Percentiles rank a stretch among this genome's conserved stretches.
phyloP scores from a whole-genome alignment of 1,284 basidiomycete species.

The Agroathelia rolfsii region DNA sequence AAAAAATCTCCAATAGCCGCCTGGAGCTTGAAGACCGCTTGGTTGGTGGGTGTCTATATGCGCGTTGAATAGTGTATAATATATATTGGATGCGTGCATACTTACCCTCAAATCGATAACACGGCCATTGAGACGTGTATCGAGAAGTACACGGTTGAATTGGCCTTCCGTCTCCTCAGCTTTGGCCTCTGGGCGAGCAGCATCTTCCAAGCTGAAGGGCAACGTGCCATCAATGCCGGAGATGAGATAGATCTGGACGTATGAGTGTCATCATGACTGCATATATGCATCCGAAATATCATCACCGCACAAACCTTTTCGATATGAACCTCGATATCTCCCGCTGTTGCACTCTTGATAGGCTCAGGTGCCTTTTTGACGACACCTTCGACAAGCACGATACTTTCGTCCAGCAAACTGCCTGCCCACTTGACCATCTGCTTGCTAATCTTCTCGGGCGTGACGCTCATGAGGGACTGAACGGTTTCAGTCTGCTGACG shows the following conservation, averaged over 20 bases:
- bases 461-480: slow-evolving; percentile 76
- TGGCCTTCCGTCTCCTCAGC: slow-evolving; percentile 59
- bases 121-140: slow-evolving; percentile 93
- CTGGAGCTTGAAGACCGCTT: slow-evolving; percentile 92
- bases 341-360: slow-evolving; percentile 86
- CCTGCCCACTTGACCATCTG: slow-evolving; percentile 97
- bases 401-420: slow-evolving; percentile 75
- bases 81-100: slow-evolving; percentile 10
- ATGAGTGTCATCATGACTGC: no score
- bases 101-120: slow-evolving; percentile 86
- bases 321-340: slow-evolving; percentile 85
- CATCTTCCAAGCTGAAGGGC: slow-evolving; percentile 93
- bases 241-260: slow-evolving; percentile 79
- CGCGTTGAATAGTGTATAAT: slow-evolving; percentile 10
- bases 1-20: slow-evolving; percentile 85
- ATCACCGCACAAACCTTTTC: no score
- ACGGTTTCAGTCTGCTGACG: slow-evolving; percentile 87
- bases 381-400: slow-evolving; percentile 81
- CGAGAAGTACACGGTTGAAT: slow-evolving; percentile 71
- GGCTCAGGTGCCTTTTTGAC: slow-evolving; percentile 80
- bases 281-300: no score
- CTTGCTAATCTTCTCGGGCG: slow-evolving; percentile 82
- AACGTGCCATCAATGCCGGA: slow-evolving; percentile 69
- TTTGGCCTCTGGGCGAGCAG: slow-evolving; percentile 75
- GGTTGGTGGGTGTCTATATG: slow-evolving; percentile 83